Conservation (phyloP, 164 flowering plant genomes). For the grape (Vitis vinifera) region DNA sequence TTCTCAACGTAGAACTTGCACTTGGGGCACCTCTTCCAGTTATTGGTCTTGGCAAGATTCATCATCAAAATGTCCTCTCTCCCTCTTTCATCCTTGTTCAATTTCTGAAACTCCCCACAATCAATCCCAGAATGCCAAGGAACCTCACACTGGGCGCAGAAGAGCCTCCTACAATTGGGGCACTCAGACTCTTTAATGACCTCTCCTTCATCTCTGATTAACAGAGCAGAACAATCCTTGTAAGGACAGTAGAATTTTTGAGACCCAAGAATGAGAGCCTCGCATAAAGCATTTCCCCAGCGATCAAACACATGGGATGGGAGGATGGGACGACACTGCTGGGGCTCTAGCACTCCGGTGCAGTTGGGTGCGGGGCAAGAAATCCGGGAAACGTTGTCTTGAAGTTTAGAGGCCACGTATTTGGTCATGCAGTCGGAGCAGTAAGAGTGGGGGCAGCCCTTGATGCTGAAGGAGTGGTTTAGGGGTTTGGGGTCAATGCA, state of each 20-base stretch:
- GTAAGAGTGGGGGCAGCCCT: constrained; percentile 39
- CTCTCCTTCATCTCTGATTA: constrained; percentile 31
- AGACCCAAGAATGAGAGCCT: constrained; percentile 30
- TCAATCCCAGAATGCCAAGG: constrained; percentile 48
- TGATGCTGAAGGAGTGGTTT: constrained; percentile 15
- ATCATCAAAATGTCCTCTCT: constrained; percentile 44
- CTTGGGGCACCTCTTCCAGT: constrained; percentile 47
- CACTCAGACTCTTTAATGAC: constrained; percentile 30
- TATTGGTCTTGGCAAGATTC: constrained; percentile 36
- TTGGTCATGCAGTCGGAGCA: constrained; percentile 33
- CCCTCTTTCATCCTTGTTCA: constrained; percentile 32
- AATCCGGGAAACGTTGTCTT: constrained; percentile 27
- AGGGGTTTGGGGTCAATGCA: constrained; percentile 26
- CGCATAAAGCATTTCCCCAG: constrained; percentile 53
- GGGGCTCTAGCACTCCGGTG: constrained; percentile 34
- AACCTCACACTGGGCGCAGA: constrained; percentile 50
- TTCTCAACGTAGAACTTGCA: constrained; percentile 45
- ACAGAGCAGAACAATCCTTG: constrained; percentile 51
- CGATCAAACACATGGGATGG: constrained; percentile 39
- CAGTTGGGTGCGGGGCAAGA: constrained; percentile 39
- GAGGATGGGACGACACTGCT: constrained; percentile 36
- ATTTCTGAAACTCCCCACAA: constrained; percentile 37
- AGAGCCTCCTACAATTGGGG: constrained; percentile 43
- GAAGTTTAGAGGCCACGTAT: constrained; percentile 38
- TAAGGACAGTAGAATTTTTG: constrained; percentile 58